Evolutionary conservation across 441 rosid genomes (phyloP), one percentile per base, ranked within the genome.

Genomic region (Adansonia gregorii): DNA sequence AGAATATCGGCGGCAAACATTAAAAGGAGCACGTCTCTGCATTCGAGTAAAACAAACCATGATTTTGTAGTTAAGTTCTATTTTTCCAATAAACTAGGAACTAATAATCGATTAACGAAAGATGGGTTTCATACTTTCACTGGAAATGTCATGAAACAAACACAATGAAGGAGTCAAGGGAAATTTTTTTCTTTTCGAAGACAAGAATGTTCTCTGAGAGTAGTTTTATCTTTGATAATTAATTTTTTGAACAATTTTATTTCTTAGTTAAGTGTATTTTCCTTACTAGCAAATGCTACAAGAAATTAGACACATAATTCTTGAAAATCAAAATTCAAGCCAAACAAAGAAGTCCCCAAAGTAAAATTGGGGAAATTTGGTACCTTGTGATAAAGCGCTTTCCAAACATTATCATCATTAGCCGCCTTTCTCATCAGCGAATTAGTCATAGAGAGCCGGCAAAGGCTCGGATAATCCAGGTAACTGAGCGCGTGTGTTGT

Each of bases 331-430:
- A 35, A 31, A 15, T 64, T 31, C 46, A 64, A 64, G 67, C 19
- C 35, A 7, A 35, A 35, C 39, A 35, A 35, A 35, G 39, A 35
- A 35, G 39, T 35, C 39, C 39, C 39, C 39, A 35, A 35, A 35
- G 3, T 35, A 73, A 45, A 6, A n/a, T 43, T 59, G 56, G 15
- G 61, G 22, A 43, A n/a, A 46, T 51, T 67, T 39, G 49, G 39
- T 51, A 92, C 99, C 97, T 96, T 96, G 80, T 92, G 97, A 88
- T 94, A 96, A 39, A 96, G 93, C 15, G 96, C 97, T 73, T 96
- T 96, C 99, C 99, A 96, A 69, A 98, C 98, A 82, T 90, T 93
- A 80, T 96, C 98, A 78, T 96, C 99, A 78, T 96, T 96, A 43
- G 98, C 99, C 74, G 98, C 99, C 82, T 87, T 93, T 65, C 99